These are phyloP conservation scores for Lichtheimia ramosa DNA, from an alignment of 371 early-diverging fungal genomes.

Conservation along the genomic window DNA sequence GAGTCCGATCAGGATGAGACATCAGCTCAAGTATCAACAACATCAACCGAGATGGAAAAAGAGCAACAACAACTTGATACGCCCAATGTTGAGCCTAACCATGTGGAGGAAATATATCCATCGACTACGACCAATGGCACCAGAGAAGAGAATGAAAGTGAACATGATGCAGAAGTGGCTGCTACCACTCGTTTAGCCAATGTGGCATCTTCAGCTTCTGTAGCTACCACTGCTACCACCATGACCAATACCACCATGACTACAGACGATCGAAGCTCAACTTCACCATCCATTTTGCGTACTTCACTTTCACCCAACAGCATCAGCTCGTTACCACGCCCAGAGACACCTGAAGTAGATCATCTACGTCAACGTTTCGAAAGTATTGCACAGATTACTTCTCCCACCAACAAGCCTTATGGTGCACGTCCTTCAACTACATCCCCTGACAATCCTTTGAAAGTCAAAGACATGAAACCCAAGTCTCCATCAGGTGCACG, in stretches of 20 bases:
- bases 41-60: background rate
- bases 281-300: constrained; percentile 9
- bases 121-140: background rate
- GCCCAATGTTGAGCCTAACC: background rate
- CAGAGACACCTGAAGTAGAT: constrained; percentile 43
- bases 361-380: constrained; percentile 36
- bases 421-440: background rate
- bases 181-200: constrained; percentile 9
- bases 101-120: background rate
- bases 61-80: background rate
- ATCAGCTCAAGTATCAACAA: background rate
- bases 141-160: constrained; percentile 19
- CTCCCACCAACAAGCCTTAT: constrained; percentile 1
- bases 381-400: constrained; percentile 17
- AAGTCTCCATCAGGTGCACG: constrained; percentile 33
- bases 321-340: constrained; percentile 28
- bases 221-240: too few relatives aligned
- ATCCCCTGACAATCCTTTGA: constrained; percentile 24
- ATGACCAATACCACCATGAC: too few relatives aligned
- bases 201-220: background rate
- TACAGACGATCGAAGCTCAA: background rate
- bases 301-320: constrained; percentile 31
- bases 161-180: constrained; percentile 48
- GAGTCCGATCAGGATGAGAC: background rate
- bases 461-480: constrained; percentile 39